Evolutionary conservation across 2,329 filamentous ascomycete species (phyloP), one percentile per base, ranked within the genome.

Genomic region (Fusarium tuaranense): DNA sequence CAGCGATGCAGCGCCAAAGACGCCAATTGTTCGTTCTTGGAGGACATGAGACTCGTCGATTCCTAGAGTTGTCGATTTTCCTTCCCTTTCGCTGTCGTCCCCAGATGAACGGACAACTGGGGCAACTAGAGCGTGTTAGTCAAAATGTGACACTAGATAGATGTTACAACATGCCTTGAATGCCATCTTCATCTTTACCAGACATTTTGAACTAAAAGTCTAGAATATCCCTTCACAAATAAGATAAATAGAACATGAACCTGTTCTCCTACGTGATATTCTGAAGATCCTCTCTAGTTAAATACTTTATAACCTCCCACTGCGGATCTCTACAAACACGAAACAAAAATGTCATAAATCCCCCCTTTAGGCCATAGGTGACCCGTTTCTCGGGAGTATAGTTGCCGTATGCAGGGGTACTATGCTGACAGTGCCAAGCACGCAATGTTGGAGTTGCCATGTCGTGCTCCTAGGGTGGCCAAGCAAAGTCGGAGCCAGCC

Each of bases 1-100:
- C 20, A 78, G 55, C 2, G 75, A 78, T 1, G 75, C 68, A 7
- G 76, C 72, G 0, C 76, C 76, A 41, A 78, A 78, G 2, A 78
- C 32, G 1, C 76, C 76, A 25, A 78, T 77, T 0, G 72, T 78
- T 12, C 72, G 67, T 18, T 74, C 71, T 27, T 78, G 68, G 4
- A 72, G 60, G 4, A 70, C 53, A 32, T 70, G 55, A 7, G 63
- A 41, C 10, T 67, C 70, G 27, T 65, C 57, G 3, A 72, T 32
- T 22, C 38, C 30, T 6, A 70, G 38, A 7, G 55, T 39, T 13
- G 36, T 64, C 7, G 18, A 44, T 20, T 67, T 65, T 32, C 51
- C 59, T 20, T 39, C 36, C 4, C 61, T 41, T 34, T 72, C 70
- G 16, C 41, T 46, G 7, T 62, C 41, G 6, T 67, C 51, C 20